A percentile compares a stretch with the other conserved stretches of the same genome.
phyloP scores from a whole-genome alignment of 1,284 basidiomycete genomes.

The Mycosarcoma mackinlayi region DNA sequence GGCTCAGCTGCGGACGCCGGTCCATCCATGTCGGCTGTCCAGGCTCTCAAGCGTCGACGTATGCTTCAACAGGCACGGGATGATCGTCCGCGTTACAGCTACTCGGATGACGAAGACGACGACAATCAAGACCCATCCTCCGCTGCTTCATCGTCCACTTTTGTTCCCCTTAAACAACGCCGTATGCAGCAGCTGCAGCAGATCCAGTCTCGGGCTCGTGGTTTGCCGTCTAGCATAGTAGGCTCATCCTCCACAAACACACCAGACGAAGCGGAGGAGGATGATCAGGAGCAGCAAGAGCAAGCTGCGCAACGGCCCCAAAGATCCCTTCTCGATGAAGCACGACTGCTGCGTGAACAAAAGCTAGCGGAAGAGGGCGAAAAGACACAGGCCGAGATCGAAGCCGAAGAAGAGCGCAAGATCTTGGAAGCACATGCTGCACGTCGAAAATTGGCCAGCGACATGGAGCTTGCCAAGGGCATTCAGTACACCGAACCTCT shows the following conservation, averaged over 20 bases:
- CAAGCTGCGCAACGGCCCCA: slow-evolving; percentile 75
- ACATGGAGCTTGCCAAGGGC: slow-evolving; percentile 90
- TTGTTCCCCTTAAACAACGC: slow-evolving; percentile 87
- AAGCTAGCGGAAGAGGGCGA: slow-evolving; percentile 75
- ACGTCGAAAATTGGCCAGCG: slow-evolving; percentile 87
- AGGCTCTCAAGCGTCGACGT: slow-evolving; percentile 45
- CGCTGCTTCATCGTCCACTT: slow-evolving; percentile 73
- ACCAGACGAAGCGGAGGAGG: slow-evolving; percentile 11
- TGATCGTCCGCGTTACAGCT: slow-evolving; percentile 50
- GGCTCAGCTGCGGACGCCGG: slow-evolving; percentile 1
- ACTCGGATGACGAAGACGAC: slow-evolving; percentile 64
- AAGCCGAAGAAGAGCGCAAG: slow-evolving; percentile 86
- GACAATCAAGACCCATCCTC: slow-evolving; percentile 75
- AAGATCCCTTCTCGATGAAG: slow-evolving; percentile 59
- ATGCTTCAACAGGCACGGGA: slow-evolving; percentile 35
- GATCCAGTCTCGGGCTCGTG: slow-evolving; percentile 27
- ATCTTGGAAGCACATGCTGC: slow-evolving; percentile 91
- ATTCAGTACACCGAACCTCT: slow-evolving; percentile 89
- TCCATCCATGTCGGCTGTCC: slow-evolving; percentile 32
- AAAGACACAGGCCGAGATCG: slow-evolving; percentile 80
- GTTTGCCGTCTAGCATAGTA: background rate
- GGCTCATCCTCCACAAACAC: background rate
- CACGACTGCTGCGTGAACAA: slow-evolving; percentile 77
- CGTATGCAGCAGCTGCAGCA: slow-evolving; percentile 81
- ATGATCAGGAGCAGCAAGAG: slow-evolving; percentile 71